These are phyloP conservation scores for Xeromyces bisporus DNA, from an alignment of 495 filamentous ascomycete species.

Conservation along the genomic window DNA sequence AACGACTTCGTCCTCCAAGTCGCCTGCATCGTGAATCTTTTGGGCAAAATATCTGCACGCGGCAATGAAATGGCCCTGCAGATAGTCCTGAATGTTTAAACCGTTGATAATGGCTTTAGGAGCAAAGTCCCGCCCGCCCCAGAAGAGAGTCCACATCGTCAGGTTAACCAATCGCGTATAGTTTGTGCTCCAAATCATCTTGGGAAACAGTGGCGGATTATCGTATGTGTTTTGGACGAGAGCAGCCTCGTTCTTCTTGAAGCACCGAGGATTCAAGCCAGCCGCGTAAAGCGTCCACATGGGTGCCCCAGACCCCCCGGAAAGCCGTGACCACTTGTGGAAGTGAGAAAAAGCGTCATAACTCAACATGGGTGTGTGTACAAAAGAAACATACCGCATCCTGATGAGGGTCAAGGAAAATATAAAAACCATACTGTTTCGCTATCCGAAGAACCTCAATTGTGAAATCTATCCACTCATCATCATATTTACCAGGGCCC, in stretches of 20 bases:
- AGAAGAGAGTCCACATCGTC: conserved; percentile 90
- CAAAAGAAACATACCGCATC: conserved; percentile 53
- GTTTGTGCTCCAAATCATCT: conserved; percentile 99
- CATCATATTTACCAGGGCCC: conserved; percentile 86
- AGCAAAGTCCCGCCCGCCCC: conserved; percentile 81
- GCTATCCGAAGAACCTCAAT: conserved; percentile 68
- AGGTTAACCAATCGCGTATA: conserved; percentile 77
- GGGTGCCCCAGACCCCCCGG: conserved; percentile 86
- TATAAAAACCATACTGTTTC: conserved; percentile 79
- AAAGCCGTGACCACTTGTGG: conserved; percentile 74
- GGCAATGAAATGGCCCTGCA: conserved; percentile 71
- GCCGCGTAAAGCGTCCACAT: conserved; percentile 97
- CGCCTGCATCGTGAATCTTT: conserved; percentile 79
- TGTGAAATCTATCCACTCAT: conserved; percentile 84
- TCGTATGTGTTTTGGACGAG: conserved; percentile 89
- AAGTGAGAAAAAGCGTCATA: conserved; percentile 5
- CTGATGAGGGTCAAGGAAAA: conserved; percentile 97
- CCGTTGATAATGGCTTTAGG: conserved; percentile 93
- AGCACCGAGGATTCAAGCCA: conserved; percentile 69
- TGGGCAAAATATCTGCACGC: conserved; percentile 67
- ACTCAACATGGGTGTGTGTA: not conserved
- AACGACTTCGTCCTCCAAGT: conserved; percentile 69
- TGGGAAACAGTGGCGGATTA: conserved; percentile 75
- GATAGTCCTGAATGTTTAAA: conserved; percentile 88
- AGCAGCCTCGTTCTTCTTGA: conserved; percentile 77